Percentiles rank a stretch among this genome's conserved stretches.
Evolutionary conservation across 2,329 filamentous ascomycete species (phyloP).

Genomic region (Diaporthe ilicicola): DNA sequence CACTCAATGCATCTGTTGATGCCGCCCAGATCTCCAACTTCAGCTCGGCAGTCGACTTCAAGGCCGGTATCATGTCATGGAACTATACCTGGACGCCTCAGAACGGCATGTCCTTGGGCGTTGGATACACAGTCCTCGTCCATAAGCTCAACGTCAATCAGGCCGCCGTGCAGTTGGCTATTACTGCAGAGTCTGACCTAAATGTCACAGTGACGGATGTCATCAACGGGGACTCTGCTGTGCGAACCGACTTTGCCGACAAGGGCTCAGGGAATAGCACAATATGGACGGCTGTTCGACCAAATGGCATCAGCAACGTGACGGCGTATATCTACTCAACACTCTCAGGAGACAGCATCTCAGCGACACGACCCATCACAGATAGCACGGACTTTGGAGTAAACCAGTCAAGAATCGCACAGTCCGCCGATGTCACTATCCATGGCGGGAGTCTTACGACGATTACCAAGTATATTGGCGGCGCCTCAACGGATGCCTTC

Average conservation of each 20-base stretch:
- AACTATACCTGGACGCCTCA: slow-evolving; percentile 71
- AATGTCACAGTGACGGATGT: slow-evolving; percentile 71
- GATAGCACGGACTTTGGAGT: slow-evolving; percentile 57
- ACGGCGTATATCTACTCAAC: slow-evolving; percentile 63
- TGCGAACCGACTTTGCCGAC: slow-evolving; percentile 66
- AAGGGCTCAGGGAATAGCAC: slow-evolving; percentile 60
- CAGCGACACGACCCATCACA: slow-evolving; percentile 51
- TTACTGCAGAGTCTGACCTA: slow-evolving; percentile 61
- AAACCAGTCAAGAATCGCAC: slow-evolving; percentile 72
- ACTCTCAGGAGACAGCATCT: slow-evolving; percentile 50
- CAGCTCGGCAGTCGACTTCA: slow-evolving; percentile 67
- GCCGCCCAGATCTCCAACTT: slow-evolving; percentile 68
- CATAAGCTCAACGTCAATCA: slow-evolving; percentile 71
- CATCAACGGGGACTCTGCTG: slow-evolving; percentile 73
- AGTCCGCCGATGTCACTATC: slow-evolving; percentile 63
- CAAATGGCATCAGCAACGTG: slow-evolving; percentile 67
- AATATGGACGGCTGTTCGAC: slow-evolving; percentile 71
- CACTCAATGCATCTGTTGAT: slow-evolving; percentile 69
- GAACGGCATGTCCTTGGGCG: slow-evolving; percentile 56
- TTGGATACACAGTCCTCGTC: slow-evolving; percentile 72
- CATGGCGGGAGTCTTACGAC: slow-evolving; percentile 60
- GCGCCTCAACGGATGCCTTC: slow-evolving; percentile 75
- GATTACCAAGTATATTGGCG: slow-evolving; percentile 73
- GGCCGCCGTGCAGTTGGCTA: slow-evolving; percentile 58
- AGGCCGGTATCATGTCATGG: slow-evolving; percentile 70